Evolutionary conservation across 129 eudicot species (phyloP), one percentile per base, ranked within the genome.

Genomic region (Tanacetum coccineum): DNA sequence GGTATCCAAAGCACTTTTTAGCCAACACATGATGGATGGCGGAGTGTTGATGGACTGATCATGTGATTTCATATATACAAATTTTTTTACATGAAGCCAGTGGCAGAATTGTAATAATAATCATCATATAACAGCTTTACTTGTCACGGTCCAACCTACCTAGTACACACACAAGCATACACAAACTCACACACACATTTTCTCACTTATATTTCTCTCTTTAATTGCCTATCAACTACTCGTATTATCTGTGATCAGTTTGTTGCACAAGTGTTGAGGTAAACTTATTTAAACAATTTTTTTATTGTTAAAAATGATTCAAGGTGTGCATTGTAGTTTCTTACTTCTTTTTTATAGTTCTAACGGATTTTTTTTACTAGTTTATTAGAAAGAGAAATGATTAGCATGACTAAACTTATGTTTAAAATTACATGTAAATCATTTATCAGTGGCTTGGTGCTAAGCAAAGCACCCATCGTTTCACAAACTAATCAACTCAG

Each of bases 1-100:
- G 51, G 79, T 28, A 74, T 74, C 79, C 79, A 74, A 67, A 74
- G 79, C 79, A 66, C 79, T 66, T 66, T 56, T 58, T 19, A 64
- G 49, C 67, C 22, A 28, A 54, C 66, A 66, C n/a, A 18, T 10
- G 12, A 14, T 9, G n/a, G n/a, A n/a, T n/a, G n/a, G n/a, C 39
- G 6, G 6, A 32, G 6, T 15, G 63, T 15, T 11, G 54, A n/a
- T n/a, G 78, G 65, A 65, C 71, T 11, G 6, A 55, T n/a, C 59
- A 45, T 59, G 72, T 45, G 66, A 74, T 48, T 73, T 53, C 70
- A 32, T 14, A 51, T 28, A 21, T 5, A n/a, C n/a, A n/a, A n/a
- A 14, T 46, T 22, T 66, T 67, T 74, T 58, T 46, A 46, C 73
- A 30, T 45, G 4, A 66, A 57, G 54, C 68, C 30, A 66, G 30